These are phyloP conservation scores for Cryptosporidium viatorum DNA, from an alignment of 169 alveolate genomes.

Conservation along the genomic window DNA sequence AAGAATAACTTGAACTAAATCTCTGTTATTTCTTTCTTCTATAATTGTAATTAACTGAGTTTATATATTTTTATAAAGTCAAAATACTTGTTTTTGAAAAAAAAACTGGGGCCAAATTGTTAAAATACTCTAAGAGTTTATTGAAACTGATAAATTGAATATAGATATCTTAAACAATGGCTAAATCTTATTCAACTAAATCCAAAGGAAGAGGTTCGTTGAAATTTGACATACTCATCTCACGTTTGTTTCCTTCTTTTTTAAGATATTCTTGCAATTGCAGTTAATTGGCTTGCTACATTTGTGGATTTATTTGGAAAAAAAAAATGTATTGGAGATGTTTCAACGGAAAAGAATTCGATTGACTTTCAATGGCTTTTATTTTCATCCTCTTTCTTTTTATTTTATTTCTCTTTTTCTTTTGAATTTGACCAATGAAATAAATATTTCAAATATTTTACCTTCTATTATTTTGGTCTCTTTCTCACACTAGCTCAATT, in stretches of 20 bases:
- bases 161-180: conserved; percentile 5
- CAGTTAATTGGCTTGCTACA: conserved; percentile 8
- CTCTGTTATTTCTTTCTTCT: not conserved
- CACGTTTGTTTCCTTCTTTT: conserved; percentile 14
- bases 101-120: no score
- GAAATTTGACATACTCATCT: conserved; percentile 7
- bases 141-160: no score
- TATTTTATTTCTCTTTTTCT: no score
- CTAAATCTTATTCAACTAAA: conserved; percentile 19
- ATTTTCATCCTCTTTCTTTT: not conserved
- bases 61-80: not conserved
- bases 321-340: not conserved
- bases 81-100: not conserved
- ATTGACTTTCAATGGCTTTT: not conserved
- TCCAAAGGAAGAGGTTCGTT: conserved; percentile 64
- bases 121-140: no score
- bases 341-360: not conserved
- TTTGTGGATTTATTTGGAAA: no score
- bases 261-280: not conserved
- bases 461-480: not conserved
- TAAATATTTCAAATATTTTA: no score
- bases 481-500: not conserved
- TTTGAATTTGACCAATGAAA: not conserved
- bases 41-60: not conserved
- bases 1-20: not conserved